phyloP scores from a whole-genome alignment of 441 rosid genomes.

The Eruca vesicaria region DNA sequence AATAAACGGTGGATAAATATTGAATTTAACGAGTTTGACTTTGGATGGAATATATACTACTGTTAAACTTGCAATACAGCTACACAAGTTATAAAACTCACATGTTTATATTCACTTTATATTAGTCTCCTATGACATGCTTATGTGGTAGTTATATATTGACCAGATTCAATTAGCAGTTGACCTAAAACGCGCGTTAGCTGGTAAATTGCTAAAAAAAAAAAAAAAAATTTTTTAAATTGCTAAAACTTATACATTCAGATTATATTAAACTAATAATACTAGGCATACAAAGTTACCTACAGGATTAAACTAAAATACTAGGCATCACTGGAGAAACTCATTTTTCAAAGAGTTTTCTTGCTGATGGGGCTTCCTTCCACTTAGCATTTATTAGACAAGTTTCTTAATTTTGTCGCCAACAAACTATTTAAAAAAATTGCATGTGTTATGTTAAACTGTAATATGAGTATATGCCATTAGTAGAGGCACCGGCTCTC shows the following conservation, averaged over 20 bases:
- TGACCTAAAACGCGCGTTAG: not conserved
- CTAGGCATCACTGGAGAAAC: not conserved
- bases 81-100: constrained; percentile 6
- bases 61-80: constrained; percentile 15
- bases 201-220: constrained; percentile 3
- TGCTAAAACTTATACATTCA: not conserved
- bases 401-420: constrained; percentile 6
- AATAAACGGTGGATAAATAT: not conserved
- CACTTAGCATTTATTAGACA: constrained; percentile 32
- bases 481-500: constrained; percentile 26
- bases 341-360: not conserved
- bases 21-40: constrained; percentile 18
- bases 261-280: not conserved
- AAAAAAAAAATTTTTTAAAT: not conserved
- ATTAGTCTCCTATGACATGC: not conserved
- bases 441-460: not conserved
- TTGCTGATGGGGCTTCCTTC: constrained; percentile 27
- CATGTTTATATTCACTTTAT: constrained; percentile 5
- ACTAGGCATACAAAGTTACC: not conserved
- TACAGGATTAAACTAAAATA: not conserved
- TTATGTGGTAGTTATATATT: constrained; percentile 6
- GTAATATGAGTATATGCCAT: constrained; percentile 3
- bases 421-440: not conserved
- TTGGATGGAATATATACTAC: not conserved
- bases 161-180: constrained; percentile 4